A percentile compares a stretch with the other conserved stretches of the same genome.
Evolutionary conservation across 2,329 filamentous ascomycete genomes (phyloP).

Genomic region (Davidsoniella eucalypti): DNA sequence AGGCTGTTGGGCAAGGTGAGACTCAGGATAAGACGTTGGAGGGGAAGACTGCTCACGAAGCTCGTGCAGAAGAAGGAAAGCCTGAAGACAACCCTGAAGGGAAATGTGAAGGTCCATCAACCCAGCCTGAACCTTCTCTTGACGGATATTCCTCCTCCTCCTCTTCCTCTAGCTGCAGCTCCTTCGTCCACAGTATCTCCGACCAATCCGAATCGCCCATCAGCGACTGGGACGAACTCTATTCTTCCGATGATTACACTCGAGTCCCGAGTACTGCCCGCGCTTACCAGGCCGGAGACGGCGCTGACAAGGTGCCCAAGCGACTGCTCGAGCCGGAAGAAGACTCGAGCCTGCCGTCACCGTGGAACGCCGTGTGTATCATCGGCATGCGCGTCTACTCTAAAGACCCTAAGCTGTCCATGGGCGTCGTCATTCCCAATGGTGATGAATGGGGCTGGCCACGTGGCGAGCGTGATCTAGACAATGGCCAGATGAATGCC

Average conservation of each 20-base stretch:
- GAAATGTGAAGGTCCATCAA: constrained; percentile 1
- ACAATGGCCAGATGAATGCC: constrained; percentile 40
- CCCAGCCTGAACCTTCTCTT: background rate
- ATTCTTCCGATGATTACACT: constrained; percentile 40
- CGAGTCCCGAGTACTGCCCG: constrained; percentile 27
- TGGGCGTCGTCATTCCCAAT: constrained; percentile 40
- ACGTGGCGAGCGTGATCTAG: constrained; percentile 37
- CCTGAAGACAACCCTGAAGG: constrained; percentile 12
- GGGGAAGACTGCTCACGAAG: constrained; percentile 6
- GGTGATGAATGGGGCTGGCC: constrained; percentile 41
- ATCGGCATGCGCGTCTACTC: constrained; percentile 45
- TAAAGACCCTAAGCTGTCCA: constrained; percentile 36
- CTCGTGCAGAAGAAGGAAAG: constrained; percentile 14
- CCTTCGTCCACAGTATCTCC: constrained; percentile 16
- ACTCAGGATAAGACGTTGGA: background rate
- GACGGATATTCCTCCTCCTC: constrained; percentile 31
- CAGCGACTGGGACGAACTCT: constrained; percentile 41
- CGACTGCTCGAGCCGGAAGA: constrained; percentile 33
- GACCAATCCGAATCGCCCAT: constrained; percentile 44
- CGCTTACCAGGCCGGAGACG: constrained; percentile 15
- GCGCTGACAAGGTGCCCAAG: constrained; percentile 20
- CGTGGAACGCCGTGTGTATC: constrained; percentile 47
- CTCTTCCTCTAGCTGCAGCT: constrained; percentile 44
- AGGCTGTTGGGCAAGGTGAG: constrained; percentile 3
- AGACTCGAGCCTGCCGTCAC: constrained; percentile 38